Base-by-base conservation (phyloP, 106 monocot genomes). In the Amphibolis antarctica region DNA sequence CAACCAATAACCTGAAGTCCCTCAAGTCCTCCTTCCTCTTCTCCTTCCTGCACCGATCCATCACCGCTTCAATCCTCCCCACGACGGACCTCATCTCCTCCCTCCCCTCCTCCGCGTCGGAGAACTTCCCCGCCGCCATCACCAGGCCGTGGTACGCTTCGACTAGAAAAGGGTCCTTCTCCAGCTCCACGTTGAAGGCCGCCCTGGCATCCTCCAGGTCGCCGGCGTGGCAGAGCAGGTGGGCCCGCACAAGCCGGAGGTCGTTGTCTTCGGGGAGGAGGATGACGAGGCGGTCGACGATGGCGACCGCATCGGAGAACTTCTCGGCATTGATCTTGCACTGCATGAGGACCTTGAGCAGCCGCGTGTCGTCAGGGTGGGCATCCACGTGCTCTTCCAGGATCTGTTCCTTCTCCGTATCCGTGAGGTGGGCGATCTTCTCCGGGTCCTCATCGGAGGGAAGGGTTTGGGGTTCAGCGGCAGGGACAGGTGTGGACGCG, bases 61-160 rank as follows among this genome's bases (percentile, higher is more conserved):
- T 79, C 4, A 76, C 74, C 1, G 26, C 46, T 64, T 79, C 70
- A 12, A 92, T 52, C 29, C 84, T 68, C 17, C 69, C 63, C 55
- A 82, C 30, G 7, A 87, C 47, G 23, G 23, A 42, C 7, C 53
- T 57, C 43, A 92, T 66, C 18, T 81, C 77, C 66, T 14, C 28
- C 1, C 23, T 60, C 0, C 43, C 69, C 30, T 60, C 54, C 59
- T 71, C 74, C 12, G 66, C 51, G 17, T 44, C 46, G 1, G 59
- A 50, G 5, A 21, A 42, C 44, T 44, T 47, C 27, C 42, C 64
- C 2, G 80, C 75, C 18, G 70, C 66, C 81, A 85, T 67, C 1
- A 92, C 74, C 12, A 92, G 81, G 56, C 88, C 92, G 50, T 92
- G 92, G 64, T 85, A 92, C 2, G 92, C 92, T 55, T 92, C 92